Conservation (phyloP, 768 basidiomycete species). For the Pholiota conissans region DNA sequence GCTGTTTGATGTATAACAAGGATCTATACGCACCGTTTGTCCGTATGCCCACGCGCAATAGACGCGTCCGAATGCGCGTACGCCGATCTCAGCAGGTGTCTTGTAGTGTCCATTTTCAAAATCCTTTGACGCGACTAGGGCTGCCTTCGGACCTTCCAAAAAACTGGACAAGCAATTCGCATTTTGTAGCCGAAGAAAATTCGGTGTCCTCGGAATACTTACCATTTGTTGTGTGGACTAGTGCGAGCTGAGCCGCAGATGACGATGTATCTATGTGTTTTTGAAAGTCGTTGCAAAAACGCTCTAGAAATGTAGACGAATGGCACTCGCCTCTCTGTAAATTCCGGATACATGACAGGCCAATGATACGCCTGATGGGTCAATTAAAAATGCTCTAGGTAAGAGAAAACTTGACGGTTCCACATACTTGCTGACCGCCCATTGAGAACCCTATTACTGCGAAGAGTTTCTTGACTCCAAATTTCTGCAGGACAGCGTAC, state of each 20-base stretch:
- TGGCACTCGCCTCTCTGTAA: slow-evolving; percentile 40
- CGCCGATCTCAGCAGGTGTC: slow-evolving; percentile 42
- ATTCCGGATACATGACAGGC: slow-evolving; percentile 56
- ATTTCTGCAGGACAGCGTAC: slow-evolving; percentile 49
- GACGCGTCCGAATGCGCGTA: slow-evolving; percentile 56
- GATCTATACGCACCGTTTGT: slow-evolving; percentile 38
- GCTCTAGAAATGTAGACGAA: background rate
- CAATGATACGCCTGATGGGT: slow-evolving; percentile 45
- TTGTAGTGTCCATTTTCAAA: slow-evolving; percentile 56
- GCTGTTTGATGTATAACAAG: background rate
- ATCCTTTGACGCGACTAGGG: slow-evolving; percentile 55
- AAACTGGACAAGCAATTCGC: slow-evolving; percentile 35
- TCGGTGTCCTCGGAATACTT: slow-evolving; percentile 4
- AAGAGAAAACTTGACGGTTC: too few relatives aligned
- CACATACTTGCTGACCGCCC: slow-evolving; percentile 50
- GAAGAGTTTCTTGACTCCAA: slow-evolving; percentile 43
- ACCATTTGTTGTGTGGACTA: slow-evolving; percentile 58
- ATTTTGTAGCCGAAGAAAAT: background rate
- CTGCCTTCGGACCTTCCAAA: slow-evolving; percentile 59
- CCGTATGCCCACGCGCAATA: slow-evolving; percentile 63
- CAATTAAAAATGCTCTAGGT: too few relatives aligned
- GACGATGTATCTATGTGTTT: slow-evolving; percentile 42
- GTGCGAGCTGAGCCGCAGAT: slow-evolving; percentile 50
- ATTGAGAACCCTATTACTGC: slow-evolving; percentile 59
- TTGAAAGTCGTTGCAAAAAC: too few relatives aligned